Percentiles rank a stretch among this genome's conserved stretches.
phyloP scores from a whole-genome alignment of 176 grass and related monocot species.

The Oryza longistaminata region DNA sequence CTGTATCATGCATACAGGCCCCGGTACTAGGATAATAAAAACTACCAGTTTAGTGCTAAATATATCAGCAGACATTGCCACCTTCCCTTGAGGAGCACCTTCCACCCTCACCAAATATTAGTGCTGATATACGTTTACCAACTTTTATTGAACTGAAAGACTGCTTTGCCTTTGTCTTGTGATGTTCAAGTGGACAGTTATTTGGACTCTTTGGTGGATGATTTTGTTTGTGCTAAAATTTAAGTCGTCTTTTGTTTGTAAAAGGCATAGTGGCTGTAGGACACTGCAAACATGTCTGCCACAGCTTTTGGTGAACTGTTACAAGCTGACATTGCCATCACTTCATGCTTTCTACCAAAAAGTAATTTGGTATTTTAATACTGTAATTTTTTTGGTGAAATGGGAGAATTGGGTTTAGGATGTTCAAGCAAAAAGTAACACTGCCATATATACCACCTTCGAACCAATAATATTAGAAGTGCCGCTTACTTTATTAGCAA shows the following conservation, averaged over 20 bases:
- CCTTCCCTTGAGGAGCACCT: background rate
- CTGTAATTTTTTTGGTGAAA: background rate
- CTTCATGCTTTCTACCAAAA: background rate
- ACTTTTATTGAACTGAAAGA: background rate
- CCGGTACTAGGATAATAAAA: background rate
- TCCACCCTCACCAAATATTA: slow-evolving; percentile 11
- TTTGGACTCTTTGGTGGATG: background rate
- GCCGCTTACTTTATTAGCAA: background rate
- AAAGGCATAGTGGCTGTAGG: background rate
- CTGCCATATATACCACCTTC: background rate
- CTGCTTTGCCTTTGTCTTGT: slow-evolving; percentile 14
- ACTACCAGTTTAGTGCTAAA: background rate
- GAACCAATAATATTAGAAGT: background rate
- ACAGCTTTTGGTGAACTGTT: background rate
- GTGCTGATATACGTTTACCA: slow-evolving; percentile 15
- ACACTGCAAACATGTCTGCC: background rate
- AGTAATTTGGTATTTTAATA: background rate
- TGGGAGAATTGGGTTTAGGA: background rate
- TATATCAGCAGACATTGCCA: slow-evolving; percentile 9
- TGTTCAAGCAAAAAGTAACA: background rate
- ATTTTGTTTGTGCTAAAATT: slow-evolving; percentile 2
- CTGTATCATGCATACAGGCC: slow-evolving; percentile 9
- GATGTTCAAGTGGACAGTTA: slow-evolving; percentile 17
- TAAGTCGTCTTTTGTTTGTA: background rate
- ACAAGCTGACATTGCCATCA: background rate